Conservation (phyloP, 306 rosid genomes). For the Styphnolobium japonicum region DNA sequence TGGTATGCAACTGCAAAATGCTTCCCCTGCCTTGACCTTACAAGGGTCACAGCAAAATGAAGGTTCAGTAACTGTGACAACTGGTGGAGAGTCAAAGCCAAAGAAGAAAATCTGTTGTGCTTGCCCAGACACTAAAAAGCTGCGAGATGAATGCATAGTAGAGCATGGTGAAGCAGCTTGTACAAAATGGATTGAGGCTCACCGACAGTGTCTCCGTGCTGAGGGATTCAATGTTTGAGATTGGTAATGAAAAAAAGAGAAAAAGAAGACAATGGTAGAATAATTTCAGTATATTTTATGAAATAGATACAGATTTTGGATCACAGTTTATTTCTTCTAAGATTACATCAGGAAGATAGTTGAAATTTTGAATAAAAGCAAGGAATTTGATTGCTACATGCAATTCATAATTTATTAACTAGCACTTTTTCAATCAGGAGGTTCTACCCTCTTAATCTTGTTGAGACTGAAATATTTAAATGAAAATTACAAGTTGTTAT, state of each 20-base stretch:
- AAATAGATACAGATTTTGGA: conserved; percentile 17
- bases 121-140: conserved; percentile 72
- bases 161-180: conserved; percentile 89
- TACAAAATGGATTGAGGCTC: conserved; percentile 89
- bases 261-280: background rate
- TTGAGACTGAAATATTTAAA: background rate
- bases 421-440: conserved; percentile 17
- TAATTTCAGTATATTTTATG: background rate
- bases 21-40: conserved; percentile 36
- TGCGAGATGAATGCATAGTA: conserved; percentile 86
- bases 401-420: conserved; percentile 9
- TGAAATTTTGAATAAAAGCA: conserved; percentile 27
- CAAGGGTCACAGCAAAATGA: conserved; percentile 32
- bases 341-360: conserved; percentile 12
- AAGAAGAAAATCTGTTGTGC: conserved; percentile 93
- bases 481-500: background rate
- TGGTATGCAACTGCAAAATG: conserved; percentile 39
- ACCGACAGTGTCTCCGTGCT: conserved; percentile 71
- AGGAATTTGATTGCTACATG: conserved; percentile 27
- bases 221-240: conserved; percentile 82
- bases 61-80: conserved; percentile 5
- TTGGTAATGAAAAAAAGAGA: background rate
- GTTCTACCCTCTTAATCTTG: background rate
- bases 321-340: conserved; percentile 6
- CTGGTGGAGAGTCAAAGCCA: conserved; percentile 47